Evolutionary conservation across 345 rosid species (phyloP).

Genomic region (Eucalyptus sp.): DNA sequence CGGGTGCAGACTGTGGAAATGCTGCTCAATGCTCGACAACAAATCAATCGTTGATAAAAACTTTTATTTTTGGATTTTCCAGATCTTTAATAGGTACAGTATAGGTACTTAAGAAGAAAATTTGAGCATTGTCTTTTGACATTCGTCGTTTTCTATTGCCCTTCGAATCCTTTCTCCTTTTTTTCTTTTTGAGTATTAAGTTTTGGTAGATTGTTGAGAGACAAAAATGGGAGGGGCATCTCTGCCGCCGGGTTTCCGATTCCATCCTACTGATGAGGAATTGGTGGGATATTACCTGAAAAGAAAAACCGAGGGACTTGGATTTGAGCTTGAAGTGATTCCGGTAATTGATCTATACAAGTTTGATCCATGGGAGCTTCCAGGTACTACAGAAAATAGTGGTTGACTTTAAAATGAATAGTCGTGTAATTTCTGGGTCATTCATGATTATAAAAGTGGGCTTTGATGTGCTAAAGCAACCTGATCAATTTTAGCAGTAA

Average conservation of each 20-base stretch:
- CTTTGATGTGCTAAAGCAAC: background rate
- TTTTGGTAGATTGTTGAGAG: background rate
- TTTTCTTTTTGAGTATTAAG: background rate
- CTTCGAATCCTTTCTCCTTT: background rate
- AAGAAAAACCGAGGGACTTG: conserved; percentile 51
- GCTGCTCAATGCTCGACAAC: conserved; percentile 36
- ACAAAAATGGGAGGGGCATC: conserved; percentile 46
- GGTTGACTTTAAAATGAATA: background rate
- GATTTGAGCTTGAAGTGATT: conserved; percentile 77
- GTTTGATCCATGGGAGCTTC: conserved; percentile 92
- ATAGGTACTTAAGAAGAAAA: conserved; percentile 16
- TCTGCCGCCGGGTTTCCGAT: conserved; percentile 85
- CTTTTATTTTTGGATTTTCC: conserved; percentile 79
- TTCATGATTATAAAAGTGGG: background rate
- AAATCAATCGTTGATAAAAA: conserved; percentile 40
- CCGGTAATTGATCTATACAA: conserved; percentile 73
- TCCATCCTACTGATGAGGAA: conserved; percentile 91
- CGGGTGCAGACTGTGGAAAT: conserved; percentile 38
- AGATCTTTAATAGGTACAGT: conserved; percentile 43
- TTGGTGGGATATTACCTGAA: conserved; percentile 72
- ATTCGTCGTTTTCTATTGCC: background rate
- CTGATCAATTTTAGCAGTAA: background rate
- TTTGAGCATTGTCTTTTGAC: background rate
- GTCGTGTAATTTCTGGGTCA: background rate
- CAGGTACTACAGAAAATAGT: conserved; percentile 28